Conservation (phyloP, 2,329 filamentous ascomycete species). For the Pseudogymnoascus sp. region DNA sequence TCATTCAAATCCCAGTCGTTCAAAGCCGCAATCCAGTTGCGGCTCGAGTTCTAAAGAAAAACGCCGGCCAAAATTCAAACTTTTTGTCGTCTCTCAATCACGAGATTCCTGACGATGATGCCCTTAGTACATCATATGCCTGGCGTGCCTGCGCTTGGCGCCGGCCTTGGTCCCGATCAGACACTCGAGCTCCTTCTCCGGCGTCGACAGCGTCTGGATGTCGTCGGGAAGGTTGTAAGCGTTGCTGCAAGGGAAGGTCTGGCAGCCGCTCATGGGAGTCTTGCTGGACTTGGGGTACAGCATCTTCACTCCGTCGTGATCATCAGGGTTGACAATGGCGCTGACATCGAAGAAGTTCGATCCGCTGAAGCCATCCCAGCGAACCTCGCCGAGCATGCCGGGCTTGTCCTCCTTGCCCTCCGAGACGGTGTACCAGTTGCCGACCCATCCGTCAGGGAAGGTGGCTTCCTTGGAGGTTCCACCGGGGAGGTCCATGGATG, state of each 20-base stretch:
- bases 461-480: conserved; percentile 32
- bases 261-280: conserved; percentile 41
- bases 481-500: conserved; percentile 19
- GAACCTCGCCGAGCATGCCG: conserved; percentile 46
- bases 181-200: conserved; percentile 41
- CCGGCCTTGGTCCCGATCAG: conserved; percentile 22
- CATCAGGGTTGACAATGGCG: conserved; percentile 45
- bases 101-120: neutral
- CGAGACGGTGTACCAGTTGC: conserved; percentile 38
- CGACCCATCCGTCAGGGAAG: conserved; percentile 33
- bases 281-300: conserved; percentile 38
- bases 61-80: conserved; percentile 7
- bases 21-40: conserved; percentile 2
- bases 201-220: conserved; percentile 45
- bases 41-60: neutral
- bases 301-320: conserved; percentile 45
- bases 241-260: conserved; percentile 43
- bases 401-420: conserved; percentile 34
- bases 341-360: conserved; percentile 51
- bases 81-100: conserved; percentile 3
- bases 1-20: neutral
- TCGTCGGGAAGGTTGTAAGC: conserved; percentile 47
- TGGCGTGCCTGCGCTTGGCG: conserved; percentile 14
- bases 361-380: conserved; percentile 41
- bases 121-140: neutral